These are phyloP conservation scores for Fusarium sp. DNA, from an alignment of 2,329 filamentous ascomycete species.

Conservation along the genomic window DNA sequence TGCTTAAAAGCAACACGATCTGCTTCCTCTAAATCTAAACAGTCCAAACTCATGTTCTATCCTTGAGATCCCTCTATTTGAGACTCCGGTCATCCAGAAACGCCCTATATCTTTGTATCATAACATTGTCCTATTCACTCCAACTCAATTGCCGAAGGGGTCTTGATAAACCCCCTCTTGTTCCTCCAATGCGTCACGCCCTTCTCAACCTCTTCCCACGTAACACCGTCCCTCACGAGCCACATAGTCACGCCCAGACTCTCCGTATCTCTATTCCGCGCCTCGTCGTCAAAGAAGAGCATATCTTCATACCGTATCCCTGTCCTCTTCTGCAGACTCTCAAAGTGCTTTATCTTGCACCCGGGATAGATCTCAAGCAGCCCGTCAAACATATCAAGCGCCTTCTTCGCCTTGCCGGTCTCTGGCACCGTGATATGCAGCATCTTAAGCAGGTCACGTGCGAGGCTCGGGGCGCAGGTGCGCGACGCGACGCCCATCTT, in stretches of 20 bases:
- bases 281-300: slow-evolving; percentile 96
- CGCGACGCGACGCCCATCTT: slow-evolving; percentile 81
- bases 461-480: slow-evolving; percentile 82
- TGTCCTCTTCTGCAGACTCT: slow-evolving; percentile 75
- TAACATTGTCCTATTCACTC: slow-evolving; percentile 1
- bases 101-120: neutral
- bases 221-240: slow-evolving; percentile 82
- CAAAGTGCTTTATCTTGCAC: slow-evolving; percentile 88
- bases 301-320: slow-evolving; percentile 82
- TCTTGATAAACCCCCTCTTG: slow-evolving; percentile 63
- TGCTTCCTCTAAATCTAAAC: neutral
- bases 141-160: slow-evolving; percentile 18
- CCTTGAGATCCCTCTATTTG: neutral
- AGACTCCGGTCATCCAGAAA: slow-evolving; percentile 1
- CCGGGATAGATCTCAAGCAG: slow-evolving; percentile 77
- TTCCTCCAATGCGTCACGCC: slow-evolving; percentile 86
- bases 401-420: slow-evolving; percentile 53
- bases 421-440: slow-evolving; percentile 63
- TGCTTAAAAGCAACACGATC: neutral
- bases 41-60: neutral
- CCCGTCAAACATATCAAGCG: slow-evolving; percentile 70
- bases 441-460: slow-evolving; percentile 80
- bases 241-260: slow-evolving; percentile 84
- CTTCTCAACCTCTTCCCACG: slow-evolving; percentile 78
- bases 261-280: slow-evolving; percentile 84